Evolutionary conservation across 257 asterid species (phyloP), one percentile per base, ranked within the genome.

Genomic region (Scutellaria galericulata): DNA sequence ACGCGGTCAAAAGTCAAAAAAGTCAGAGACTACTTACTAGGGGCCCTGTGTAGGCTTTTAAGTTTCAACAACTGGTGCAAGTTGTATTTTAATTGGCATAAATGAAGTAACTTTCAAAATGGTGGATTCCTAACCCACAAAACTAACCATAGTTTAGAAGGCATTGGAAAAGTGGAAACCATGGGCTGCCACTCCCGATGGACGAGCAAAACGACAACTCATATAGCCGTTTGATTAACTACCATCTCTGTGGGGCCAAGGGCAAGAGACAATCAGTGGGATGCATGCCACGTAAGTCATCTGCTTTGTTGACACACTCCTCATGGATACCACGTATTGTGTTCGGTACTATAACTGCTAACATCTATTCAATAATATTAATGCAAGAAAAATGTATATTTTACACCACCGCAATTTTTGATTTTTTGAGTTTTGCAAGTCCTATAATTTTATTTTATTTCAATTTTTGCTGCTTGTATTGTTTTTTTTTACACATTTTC

Each of bases 251-350:
- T 54, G 78, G 68, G 71, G 74, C 41, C 20, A 71, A 56, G 56
- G 52, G 48, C 60, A 42, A 47, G 46, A 60, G 2, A 24, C n/a
- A n/a, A 1, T 24, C 59, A 13, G 48, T 39, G 75, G 53, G 78
- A 39, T 9, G 65, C 72, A 61, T 7, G 79, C 81, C 90, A 86
- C 96, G 87, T 82, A 80, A 47, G 11, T 7, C 3, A 50, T 70
- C 71, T 18, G 31, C 68, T 71, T 41, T 65, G 74, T 42, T 78
- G 89, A 81, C 85, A 39, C 86, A 74, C 80, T 46, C 64, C 55
- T 4, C 0, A 8, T 72, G 31, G 86, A 66, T 74, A 50, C 87
- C 90, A 81, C 90, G 89, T 81, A 81, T 73, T 20, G 12, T 59
- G 13, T 63, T 24, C 27, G 27, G 27, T 12, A 41, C 15, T 70